Evolutionary conservation across 768 basidiomycete genomes (phyloP).

Genomic region (Postia placenta): DNA sequence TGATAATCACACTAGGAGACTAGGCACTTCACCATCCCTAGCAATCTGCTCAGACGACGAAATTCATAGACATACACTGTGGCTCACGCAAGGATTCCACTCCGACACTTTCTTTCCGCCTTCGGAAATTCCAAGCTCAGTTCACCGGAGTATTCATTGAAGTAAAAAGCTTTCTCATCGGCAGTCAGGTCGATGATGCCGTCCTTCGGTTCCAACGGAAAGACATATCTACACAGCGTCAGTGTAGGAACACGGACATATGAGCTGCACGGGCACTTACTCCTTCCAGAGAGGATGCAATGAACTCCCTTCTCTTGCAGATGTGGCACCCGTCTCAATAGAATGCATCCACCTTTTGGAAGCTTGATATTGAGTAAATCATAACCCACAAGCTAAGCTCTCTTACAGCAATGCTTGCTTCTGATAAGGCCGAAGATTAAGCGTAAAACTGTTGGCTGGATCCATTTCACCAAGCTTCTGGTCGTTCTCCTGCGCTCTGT

Average conservation of each 20-base stretch:
- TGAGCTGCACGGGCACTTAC: conserved; percentile 37
- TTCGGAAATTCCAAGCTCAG: conserved; percentile 80
- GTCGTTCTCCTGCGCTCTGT: conserved; percentile 82
- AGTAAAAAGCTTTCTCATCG: conserved; percentile 78
- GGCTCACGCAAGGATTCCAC: conserved; percentile 88
- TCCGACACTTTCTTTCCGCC: conserved; percentile 67
- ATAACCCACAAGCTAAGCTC: background rate
- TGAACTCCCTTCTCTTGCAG: conserved; percentile 61
- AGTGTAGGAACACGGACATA: conserved; percentile 8
- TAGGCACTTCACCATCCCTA: conserved; percentile 8
- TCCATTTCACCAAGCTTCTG: conserved; percentile 73
- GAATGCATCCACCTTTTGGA: conserved; percentile 82
- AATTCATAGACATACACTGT: no score
- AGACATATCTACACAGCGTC: conserved; percentile 51
- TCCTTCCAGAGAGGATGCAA: conserved; percentile 96
- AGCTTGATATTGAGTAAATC: background rate
- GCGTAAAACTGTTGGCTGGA: conserved; percentile 66
- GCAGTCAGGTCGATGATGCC: conserved; percentile 72
- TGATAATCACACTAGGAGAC: no score
- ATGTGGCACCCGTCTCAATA: conserved; percentile 68
- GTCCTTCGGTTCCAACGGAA: conserved; percentile 54
- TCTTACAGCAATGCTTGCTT: conserved; percentile 79
- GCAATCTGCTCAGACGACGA: no score
- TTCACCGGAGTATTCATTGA: conserved; percentile 90
- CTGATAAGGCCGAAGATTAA: conserved; percentile 81